Evolutionary conservation across 2,329 filamentous ascomycete genomes (phyloP).

Genomic region (Dryadomyces quercivorus): DNA sequence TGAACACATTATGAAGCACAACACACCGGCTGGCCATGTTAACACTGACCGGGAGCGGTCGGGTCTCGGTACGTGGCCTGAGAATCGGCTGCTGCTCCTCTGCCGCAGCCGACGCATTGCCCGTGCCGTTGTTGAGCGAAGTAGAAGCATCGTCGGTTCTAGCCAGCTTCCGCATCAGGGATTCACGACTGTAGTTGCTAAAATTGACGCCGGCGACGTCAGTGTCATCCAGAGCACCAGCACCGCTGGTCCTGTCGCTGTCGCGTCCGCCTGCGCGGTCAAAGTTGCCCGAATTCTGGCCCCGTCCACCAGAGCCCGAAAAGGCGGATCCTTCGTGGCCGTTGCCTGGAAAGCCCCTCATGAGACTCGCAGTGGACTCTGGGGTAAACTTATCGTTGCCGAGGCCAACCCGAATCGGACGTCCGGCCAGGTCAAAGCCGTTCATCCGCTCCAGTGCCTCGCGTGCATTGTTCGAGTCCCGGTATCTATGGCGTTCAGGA

Average conservation of each 20-base stretch:
- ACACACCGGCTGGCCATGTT: constrained; percentile 91
- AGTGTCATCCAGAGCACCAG: constrained; percentile 91
- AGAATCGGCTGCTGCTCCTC: constrained; percentile 56
- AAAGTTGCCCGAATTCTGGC: constrained; percentile 46
- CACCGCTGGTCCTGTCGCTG: constrained; percentile 79
- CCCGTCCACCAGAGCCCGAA: constrained; percentile 78
- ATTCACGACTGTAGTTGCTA: constrained; percentile 97
- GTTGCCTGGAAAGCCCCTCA: constrained; percentile 83
- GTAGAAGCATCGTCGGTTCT: constrained; percentile 64
- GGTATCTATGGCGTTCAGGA: constrained; percentile 49
- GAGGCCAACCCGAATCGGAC: constrained; percentile 94
- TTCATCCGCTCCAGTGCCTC: constrained; percentile 99
- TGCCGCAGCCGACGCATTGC: background rate
- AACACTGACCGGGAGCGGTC: constrained; percentile 53
- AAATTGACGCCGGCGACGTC: constrained; percentile 98
- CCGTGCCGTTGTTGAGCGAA: constrained; percentile 19
- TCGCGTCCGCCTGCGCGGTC: constrained; percentile 84
- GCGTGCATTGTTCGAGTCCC: constrained; percentile 79
- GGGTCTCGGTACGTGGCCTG: constrained; percentile 68
- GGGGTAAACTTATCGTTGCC: constrained; percentile 99
- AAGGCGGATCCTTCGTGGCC: constrained; percentile 72
- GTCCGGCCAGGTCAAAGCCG: constrained; percentile 93
- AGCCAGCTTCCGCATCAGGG: constrained; percentile 96
- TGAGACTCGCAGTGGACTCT: constrained; percentile 84
- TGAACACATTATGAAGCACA: constrained; percentile 90